Conservation (phyloP, 2,329 filamentous ascomycete genomes). For the Pseudodiploospora longispora region DNA sequence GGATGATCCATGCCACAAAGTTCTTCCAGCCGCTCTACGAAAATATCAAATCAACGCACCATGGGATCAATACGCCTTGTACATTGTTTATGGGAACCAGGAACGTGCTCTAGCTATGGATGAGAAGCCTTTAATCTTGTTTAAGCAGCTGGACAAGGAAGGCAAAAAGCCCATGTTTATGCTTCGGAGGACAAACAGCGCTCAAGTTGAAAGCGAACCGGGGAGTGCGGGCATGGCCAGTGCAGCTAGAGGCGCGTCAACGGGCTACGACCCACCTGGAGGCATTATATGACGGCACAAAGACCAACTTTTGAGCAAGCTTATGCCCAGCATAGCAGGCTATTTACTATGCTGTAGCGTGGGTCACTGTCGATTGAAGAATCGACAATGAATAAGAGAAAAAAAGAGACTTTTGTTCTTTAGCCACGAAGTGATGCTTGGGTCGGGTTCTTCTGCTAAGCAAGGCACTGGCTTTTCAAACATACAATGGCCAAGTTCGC, state of each 20-base stretch:
- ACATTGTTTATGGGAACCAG: slow-evolving; percentile 98
- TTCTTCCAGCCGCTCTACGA: slow-evolving; percentile 87
- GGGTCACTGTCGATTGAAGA: too few relatives aligned
- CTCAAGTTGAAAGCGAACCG: slow-evolving; percentile 42
- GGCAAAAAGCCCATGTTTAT: slow-evolving; percentile 99
- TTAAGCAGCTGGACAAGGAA: slow-evolving; percentile 95
- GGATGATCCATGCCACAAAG: slow-evolving; percentile 96
- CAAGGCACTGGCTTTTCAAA: too few relatives aligned
- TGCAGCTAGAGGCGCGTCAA: slow-evolving; percentile 35
- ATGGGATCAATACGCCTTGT: slow-evolving; percentile 94
- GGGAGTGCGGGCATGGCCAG: slow-evolving; percentile 46
- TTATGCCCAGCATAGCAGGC: too few relatives aligned
- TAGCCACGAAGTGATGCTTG: too few relatives aligned
- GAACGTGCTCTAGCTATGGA: slow-evolving; percentile 87
- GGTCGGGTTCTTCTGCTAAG: too few relatives aligned
- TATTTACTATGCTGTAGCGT: too few relatives aligned
- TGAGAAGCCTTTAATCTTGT: slow-evolving; percentile 89
- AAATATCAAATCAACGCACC: slow-evolving; percentile 98
- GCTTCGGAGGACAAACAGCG: slow-evolving; percentile 62
- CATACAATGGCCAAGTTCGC: too few relatives aligned
- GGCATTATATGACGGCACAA: slow-evolving; percentile 43
- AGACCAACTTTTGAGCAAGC: too few relatives aligned
- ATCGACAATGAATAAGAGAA: too few relatives aligned
- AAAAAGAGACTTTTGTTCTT: too few relatives aligned
- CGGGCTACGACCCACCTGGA: slow-evolving; percentile 49